Base-by-base conservation (phyloP, 176 grass and related monocot species). In the Aechmea fasciata region DNA sequence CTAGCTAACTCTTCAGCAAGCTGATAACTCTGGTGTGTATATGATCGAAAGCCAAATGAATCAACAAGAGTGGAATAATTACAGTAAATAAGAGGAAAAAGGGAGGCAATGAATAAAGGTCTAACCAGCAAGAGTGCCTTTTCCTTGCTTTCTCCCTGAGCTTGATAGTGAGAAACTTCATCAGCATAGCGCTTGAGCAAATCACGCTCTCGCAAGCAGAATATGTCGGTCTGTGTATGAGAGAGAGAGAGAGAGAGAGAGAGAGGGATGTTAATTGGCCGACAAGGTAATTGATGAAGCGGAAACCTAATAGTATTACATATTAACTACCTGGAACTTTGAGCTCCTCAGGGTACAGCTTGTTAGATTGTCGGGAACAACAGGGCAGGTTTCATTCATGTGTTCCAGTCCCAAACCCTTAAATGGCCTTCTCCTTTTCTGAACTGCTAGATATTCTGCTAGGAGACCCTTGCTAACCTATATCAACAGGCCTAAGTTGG, bases 381-480 rank as follows among this genome's bases (percentile, higher is more conserved):
- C 69, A 80, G 94, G 89, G 52, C 48, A 79, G 22, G 89, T 82
- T 12, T 80, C 84, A 77, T 99, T 93, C 73, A 99, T 79, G 68
- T 99, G 94, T 82, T 93, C 86, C 70, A 93, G 73, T 67, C 94
- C 89, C 66, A 99, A 69, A 71, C 86, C 87, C 51, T 87, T 85
- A 48, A 90, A 90, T 80, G 87, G 80, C 23, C 72, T 77, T 57
- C 87, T 87, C 75, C 80, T 99, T 68, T 75, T 93, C 77, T 80
- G 82, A 48, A 73, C 78, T 14, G 80, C 77, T 48, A 87, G 65
- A 85, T 87, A 84, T 79, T 93, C 89, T 67, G 74, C 84, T 79
- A 93, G 85, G 11, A 99, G 86, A 66, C 86, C 86, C 85, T 99
- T 99, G 82, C 94, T 99, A 78, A 99, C 89, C 94, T 99, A 83